Base-by-base conservation (phyloP, 2,329 filamentous ascomycete species). In the Fusarium pseudoanthophilum region DNA sequence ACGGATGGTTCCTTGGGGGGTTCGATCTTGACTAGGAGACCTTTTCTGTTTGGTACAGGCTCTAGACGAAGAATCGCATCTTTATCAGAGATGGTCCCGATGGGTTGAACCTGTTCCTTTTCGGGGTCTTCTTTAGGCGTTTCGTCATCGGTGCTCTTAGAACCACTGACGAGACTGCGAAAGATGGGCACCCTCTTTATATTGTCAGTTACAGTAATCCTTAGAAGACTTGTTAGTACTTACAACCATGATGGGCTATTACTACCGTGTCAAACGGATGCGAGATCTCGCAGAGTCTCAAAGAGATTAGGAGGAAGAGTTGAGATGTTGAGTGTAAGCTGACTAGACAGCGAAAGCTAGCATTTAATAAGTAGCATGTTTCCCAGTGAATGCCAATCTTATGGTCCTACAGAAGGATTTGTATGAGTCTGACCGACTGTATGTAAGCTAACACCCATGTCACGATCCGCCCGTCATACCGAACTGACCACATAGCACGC, bases 11-110 rank as follows among this genome's bases (percentile, higher is more conserved):
- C 60, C 7, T 46, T 78, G 0, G 87, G 87, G 1, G 87, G 85
- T 9, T 83, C 78, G 16, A 89, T 78, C 52, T 83, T 85, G 71
- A 88, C 77, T 7, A 89, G 59, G 4, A 89, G 74, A 3, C 84
- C 84, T 15, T 85, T 79, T 5, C 76, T 73, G 7, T 77, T 74
- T 1, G 80, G 72, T 8, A 87, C 64, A 0, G 84, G 81, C 56
- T 87, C 83, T 11, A 88, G 79, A n/a, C 73, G 71, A n/a, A 82
- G 69, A n/a, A 72, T 16, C 3, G 64, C 71, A 20, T 76, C 71
- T 11, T 72, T 63, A 4, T 60, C 24, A n/a, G 61, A 36, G 57
- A 71, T 53, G 37, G 15, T 39, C 0, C 32, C 36, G 4, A 30
- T n/a, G 10, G 43, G 9, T 1, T 36, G 11, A 20, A 20, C 36